Percentiles rank a stretch among this genome's conserved stretches.
Evolutionary conservation across 768 basidiomycete genomes (phyloP).

Genomic region (Cyclocybe aegerita): DNA sequence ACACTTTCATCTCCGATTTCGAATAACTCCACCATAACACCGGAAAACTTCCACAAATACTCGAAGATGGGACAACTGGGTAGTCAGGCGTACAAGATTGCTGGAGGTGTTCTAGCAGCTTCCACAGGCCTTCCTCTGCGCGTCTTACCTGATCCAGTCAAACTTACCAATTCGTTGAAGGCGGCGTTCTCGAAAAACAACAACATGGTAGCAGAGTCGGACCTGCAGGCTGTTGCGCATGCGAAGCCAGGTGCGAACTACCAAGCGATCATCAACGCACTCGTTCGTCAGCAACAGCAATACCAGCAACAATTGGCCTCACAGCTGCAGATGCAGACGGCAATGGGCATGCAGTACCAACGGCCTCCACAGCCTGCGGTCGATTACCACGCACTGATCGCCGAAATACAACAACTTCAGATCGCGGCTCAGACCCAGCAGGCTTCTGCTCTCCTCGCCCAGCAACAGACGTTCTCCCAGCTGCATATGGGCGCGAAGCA

Average conservation of each 20-base stretch:
- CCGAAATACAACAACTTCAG: constrained; percentile 19
- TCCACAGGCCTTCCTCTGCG: constrained; percentile 6
- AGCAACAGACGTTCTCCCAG: constrained; percentile 12
- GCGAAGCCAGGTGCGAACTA: constrained; percentile 32
- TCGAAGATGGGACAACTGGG: constrained; percentile 6
- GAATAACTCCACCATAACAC: constrained; percentile 1
- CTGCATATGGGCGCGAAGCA: neutral
- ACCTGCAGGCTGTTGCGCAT: constrained; percentile 30
- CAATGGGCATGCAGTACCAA: constrained; percentile 13
- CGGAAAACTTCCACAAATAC: constrained; percentile 3
- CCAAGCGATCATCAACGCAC: constrained; percentile 27
- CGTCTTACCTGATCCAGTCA: neutral
- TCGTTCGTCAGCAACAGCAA: constrained; percentile 27
- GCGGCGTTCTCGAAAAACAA: constrained; percentile 16
- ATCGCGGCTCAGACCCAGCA: constrained; percentile 2
- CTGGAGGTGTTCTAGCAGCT: constrained; percentile 9
- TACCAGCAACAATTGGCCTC: constrained; percentile 15
- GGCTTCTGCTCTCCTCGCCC: neutral
- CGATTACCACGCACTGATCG: constrained; percentile 21
- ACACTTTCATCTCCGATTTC: constrained; percentile 15
- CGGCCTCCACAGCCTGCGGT: constrained; percentile 10
- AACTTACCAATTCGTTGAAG: constrained; percentile 10
- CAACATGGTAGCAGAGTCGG: constrained; percentile 15
- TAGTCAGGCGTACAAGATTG: constrained; percentile 11
- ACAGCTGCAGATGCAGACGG: constrained; percentile 14